Evolutionary conservation across 306 rosid species (phyloP), one percentile per base, ranked within the genome.

Genomic region (Trifolium subterraneum): DNA sequence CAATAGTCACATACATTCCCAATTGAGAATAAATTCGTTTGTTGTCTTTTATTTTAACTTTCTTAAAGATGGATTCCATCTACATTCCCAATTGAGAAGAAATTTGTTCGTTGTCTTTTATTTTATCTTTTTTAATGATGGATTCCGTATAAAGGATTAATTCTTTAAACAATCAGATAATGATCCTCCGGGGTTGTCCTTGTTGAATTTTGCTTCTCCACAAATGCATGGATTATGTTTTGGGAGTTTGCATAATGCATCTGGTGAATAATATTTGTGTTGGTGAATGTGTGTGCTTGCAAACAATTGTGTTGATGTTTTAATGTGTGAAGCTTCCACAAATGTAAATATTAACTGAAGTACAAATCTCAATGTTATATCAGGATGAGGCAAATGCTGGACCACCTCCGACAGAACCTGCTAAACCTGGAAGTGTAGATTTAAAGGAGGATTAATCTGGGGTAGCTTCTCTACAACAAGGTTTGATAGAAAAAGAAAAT

Each of bases 381-480:
- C 88, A 90, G 93, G 88, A 61, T 47, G 86, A 68, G 58, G 88
- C 80, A 67, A 75, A 78, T 41, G 71, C 63, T 77, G 88, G 78
- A 74, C 77, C 83, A 36, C 63, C 55, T 68, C 76, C 70, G 42
- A 60, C 66, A 39, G 85, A 77, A 58, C 62, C 83, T 64, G 45
- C 50, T 48, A 83, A 84, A 75, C 19, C 81, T 1, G 86, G 27
- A 39, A 82, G 70, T 65, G 81, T 62, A 11, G 81, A 81, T 66
- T 68, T 75, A 67, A 92, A 92, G 87, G 77, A 75, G 67, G 97
- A 92, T 56, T 92, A 87, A 56, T 38, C 42, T 58, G 50, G 64
- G 63, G 48, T 50, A 52, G 47, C 42, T 64, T 39, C 13, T 80
- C 18, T 60, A 20, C 64, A 14, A 10, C 38, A 20, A 68, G 62